Evolutionary conservation across 108 stramenopile genomes (phyloP).

Genomic region (Stephanodiscus triporus): DNA sequence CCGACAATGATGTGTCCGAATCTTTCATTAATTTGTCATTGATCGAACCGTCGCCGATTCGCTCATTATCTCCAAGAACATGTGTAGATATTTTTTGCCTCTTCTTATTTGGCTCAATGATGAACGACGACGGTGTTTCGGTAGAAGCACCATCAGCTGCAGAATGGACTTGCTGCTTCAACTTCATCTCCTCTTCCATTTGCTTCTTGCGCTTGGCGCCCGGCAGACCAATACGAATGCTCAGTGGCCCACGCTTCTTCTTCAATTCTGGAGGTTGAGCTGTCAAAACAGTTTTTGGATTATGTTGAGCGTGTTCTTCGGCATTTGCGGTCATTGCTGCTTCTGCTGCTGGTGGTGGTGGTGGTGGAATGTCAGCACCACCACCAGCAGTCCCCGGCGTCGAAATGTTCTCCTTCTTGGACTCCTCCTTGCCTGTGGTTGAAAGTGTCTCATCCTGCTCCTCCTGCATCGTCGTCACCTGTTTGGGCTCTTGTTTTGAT

Average conservation of each 20-base stretch:
- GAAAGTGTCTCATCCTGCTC: neutral
- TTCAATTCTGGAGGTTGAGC: constrained; percentile 5
- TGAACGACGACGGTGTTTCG: neutral
- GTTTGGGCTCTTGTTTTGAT: neutral
- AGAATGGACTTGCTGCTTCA: constrained; percentile 5
- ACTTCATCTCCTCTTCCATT: constrained; percentile 27
- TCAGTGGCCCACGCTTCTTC: constrained; percentile 37
- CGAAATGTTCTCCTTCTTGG: neutral
- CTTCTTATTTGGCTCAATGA: neutral
- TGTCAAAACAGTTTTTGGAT: neutral
- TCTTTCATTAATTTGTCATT: neutral
- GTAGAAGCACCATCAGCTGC: neutral
- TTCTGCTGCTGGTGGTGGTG: neutral
- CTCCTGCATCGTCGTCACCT: neutral
- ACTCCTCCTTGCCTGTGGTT: neutral
- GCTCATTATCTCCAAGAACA: too few species aligned
- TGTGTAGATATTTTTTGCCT: neutral
- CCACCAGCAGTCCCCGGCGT: too few species aligned
- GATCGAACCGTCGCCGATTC: neutral
- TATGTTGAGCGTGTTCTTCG: neutral
- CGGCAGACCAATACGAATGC: constrained; percentile 39
- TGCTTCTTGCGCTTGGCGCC: constrained; percentile 15
- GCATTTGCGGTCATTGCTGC: neutral
- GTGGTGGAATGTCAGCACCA: neutral
- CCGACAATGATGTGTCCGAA: neutral